phyloP scores from a whole-genome alignment of 2,329 filamentous ascomycete species.

The Apiospora malaysiana region DNA sequence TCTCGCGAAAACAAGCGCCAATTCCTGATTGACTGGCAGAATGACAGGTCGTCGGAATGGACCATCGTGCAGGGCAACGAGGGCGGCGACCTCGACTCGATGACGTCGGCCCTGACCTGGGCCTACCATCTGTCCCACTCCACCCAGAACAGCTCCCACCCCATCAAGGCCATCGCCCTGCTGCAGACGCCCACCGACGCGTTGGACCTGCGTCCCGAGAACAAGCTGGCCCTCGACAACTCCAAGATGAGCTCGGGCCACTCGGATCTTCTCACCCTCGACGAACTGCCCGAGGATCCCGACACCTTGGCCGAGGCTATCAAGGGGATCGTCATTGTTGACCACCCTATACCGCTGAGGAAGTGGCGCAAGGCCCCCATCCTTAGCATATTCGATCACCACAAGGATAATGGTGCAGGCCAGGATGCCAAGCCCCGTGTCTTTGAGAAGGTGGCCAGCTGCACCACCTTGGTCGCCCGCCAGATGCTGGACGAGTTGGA shows the following conservation, averaged over 20 bases:
- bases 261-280: constrained; percentile 51
- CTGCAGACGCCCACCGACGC: constrained; percentile 52
- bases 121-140: constrained; percentile 53
- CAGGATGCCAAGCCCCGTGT: constrained; percentile 49
- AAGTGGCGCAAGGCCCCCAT: constrained; percentile 51
- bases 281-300: constrained; percentile 52
- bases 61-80: constrained; percentile 53
- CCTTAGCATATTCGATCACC: constrained; percentile 53
- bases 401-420: constrained; percentile 48
- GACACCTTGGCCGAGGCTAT: constrained; percentile 49
- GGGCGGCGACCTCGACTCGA: constrained; percentile 49
- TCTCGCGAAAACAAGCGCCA: constrained; percentile 51
- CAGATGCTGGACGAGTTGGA: constrained; percentile 54
- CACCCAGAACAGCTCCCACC: constrained; percentile 47
- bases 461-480: constrained; percentile 51
- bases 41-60: constrained; percentile 48
- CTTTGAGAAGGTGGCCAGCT: constrained; percentile 50
- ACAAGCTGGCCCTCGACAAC: constrained; percentile 50
- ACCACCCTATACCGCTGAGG: constrained; percentile 48
- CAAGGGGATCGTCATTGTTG: constrained; percentile 52
- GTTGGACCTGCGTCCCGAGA: constrained; percentile 53
- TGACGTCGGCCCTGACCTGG: constrained; percentile 52
- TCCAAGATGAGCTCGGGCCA: constrained; percentile 52
- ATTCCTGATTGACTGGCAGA: constrained; percentile 54
- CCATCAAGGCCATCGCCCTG: constrained; percentile 51